phyloP scores from a whole-genome alignment of 2,329 filamentous ascomycete genomes.

The Graphilbum fragrans region DNA sequence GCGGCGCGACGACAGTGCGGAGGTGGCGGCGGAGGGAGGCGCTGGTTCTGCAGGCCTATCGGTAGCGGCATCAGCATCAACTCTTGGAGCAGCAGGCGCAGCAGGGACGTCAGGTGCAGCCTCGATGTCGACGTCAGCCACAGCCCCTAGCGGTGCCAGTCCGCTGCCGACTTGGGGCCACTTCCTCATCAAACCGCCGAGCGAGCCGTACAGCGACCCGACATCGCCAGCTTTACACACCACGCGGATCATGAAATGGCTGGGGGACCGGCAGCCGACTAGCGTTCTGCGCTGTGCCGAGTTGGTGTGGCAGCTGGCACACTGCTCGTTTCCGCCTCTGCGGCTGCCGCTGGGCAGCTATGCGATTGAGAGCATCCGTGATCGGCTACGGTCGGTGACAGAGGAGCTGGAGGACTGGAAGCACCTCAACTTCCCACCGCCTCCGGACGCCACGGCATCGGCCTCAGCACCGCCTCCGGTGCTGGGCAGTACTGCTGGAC shows the following conservation, averaged over 20 bases:
- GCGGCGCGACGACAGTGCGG: slow-evolving; percentile 57
- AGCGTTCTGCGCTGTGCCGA: slow-evolving; percentile 89
- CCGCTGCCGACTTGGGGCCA: slow-evolving; percentile 77
- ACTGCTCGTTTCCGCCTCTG: slow-evolving; percentile 88
- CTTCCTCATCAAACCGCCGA: slow-evolving; percentile 79
- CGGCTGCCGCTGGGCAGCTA: slow-evolving; percentile 82
- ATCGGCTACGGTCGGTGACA: slow-evolving; percentile 78
- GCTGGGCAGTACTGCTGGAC: too few relatives aligned
- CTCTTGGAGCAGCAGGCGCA: not conserved
- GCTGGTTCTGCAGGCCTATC: not conserved
- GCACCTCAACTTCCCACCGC: slow-evolving; percentile 57
- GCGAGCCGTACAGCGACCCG: slow-evolving; percentile 64
- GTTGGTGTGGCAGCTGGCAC: slow-evolving; percentile 85
- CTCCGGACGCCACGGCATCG: slow-evolving; percentile 26
- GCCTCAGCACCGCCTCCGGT: too few relatives aligned
- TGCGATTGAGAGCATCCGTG: slow-evolving; percentile 89
- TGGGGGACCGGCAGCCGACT: slow-evolving; percentile 83
- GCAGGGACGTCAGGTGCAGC: not conserved
- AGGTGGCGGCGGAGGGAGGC: not conserved
- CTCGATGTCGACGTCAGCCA: not conserved
- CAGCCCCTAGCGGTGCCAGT: slow-evolving; percentile 16
- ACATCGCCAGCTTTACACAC: slow-evolving; percentile 82
- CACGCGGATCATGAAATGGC: slow-evolving; percentile 84
- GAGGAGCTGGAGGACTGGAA: slow-evolving; percentile 95
- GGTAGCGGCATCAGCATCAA: slow-evolving; percentile 13